Evolutionary conservation across 768 basidiomycete species (phyloP).

Genomic region (Suillus brevipes): DNA sequence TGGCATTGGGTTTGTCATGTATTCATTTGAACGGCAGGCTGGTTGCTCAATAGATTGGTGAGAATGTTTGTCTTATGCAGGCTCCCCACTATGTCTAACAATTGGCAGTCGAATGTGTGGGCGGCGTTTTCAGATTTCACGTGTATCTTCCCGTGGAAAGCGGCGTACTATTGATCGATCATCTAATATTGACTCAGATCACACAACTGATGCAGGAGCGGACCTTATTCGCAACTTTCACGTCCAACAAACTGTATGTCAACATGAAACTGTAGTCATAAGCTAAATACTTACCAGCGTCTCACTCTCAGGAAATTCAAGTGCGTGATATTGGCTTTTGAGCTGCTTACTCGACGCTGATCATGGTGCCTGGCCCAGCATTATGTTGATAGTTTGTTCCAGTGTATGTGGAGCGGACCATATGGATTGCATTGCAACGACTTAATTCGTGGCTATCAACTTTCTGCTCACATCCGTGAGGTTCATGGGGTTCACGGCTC

Average conservation of each 20-base stretch:
- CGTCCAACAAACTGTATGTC: not conserved
- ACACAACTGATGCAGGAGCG: not conserved
- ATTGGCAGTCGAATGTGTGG: slow-evolving; percentile 20
- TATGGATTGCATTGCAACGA: too few species aligned
- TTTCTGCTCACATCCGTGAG: too few species aligned
- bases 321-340: not conserved
- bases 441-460: too few species aligned
- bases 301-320: not conserved
- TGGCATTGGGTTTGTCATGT: not conserved
- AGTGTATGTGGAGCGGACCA: too few species aligned
- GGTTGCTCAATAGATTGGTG: slow-evolving; percentile 7
- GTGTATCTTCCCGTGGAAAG: too few species aligned
- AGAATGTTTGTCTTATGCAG: not conserved
- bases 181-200: not conserved
- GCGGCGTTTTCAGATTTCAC: slow-evolving; percentile 26
- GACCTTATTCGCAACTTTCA: not conserved
- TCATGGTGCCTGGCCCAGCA: not conserved
- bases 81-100: slow-evolving; percentile 9
- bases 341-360: not conserved
- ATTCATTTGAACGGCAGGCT: not conserved
- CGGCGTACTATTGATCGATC: not conserved
- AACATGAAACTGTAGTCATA: not conserved
- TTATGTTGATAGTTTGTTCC: too few species aligned
- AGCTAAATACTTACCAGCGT: not conserved
- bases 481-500: too few species aligned